Evolutionary conservation across 2,329 filamentous ascomycete genomes (phyloP).

Genomic region (Xylariaceae sp.): DNA sequence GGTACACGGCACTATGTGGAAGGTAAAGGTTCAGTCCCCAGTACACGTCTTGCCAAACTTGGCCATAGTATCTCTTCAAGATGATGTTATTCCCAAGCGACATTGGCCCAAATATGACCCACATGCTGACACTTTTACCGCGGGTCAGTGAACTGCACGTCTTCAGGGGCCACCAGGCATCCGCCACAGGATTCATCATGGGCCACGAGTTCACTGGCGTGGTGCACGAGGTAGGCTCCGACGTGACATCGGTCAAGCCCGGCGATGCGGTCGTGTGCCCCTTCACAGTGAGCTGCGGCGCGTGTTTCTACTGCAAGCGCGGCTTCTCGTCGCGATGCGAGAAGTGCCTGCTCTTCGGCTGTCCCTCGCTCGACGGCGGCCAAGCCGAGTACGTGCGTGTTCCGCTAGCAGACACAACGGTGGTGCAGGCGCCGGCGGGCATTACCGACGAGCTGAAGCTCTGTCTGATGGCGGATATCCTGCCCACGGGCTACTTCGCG

Average conservation of each 20-base stretch:
- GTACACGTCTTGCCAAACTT: too few relatives aligned
- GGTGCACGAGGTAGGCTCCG: conserved; percentile 7
- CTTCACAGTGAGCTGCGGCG: conserved; percentile 16
- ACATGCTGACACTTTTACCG: too few relatives aligned
- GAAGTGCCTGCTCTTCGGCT: conserved; percentile 14
- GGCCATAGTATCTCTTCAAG: neutral
- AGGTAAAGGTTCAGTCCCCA: too few relatives aligned
- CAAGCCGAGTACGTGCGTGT: conserved; percentile 17
- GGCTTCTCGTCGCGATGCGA: conserved; percentile 15
- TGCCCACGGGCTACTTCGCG: conserved; percentile 18
- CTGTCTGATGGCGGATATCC: conserved; percentile 16
- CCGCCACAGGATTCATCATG: conserved; percentile 15
- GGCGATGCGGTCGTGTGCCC: conserved; percentile 14
- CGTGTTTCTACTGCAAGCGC: conserved; percentile 15
- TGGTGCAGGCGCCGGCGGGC: conserved; percentile 9
- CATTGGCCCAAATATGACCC: too few relatives aligned
- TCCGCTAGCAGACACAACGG: conserved; percentile 14
- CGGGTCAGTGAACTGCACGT: conserved; percentile 17
- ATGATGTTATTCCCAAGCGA: too few relatives aligned
- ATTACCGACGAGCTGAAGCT: conserved; percentile 13
- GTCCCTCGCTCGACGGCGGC: conserved; percentile 12
- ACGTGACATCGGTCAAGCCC: conserved; percentile 5
- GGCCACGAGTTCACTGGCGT: conserved; percentile 17
- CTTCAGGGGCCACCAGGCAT: conserved; percentile 14
- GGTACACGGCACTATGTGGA: conserved; percentile 16